Evolutionary conservation across 305 asterid species (phyloP).

Genomic region (Salvia sclarea): DNA sequence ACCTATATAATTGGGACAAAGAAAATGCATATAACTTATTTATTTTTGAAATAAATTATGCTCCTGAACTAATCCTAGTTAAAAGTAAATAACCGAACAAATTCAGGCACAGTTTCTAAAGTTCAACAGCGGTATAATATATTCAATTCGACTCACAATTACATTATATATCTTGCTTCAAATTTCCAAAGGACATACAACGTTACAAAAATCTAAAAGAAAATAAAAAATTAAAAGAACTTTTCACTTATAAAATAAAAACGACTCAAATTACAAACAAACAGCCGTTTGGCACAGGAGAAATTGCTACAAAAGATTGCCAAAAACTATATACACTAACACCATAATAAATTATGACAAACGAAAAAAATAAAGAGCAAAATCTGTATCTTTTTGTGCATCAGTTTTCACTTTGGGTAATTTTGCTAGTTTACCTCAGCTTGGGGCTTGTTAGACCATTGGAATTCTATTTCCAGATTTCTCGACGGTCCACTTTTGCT

Average conservation of each 20-base stretch:
- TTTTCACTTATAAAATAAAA: constrained; percentile 21
- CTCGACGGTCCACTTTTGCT: constrained; percentile 98
- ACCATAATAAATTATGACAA: constrained; percentile 34
- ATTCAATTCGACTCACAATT: constrained; percentile 21
- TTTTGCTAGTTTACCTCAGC: constrained; percentile 24
- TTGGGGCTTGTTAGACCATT: constrained; percentile 76
- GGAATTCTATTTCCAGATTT: constrained; percentile 93
- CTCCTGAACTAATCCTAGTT: too few species aligned
- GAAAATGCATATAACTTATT: too few species aligned
- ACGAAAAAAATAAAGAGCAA: constrained; percentile 27
- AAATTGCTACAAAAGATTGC: constrained; percentile 39
- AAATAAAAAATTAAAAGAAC: neutral
- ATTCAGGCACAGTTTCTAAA: neutral
- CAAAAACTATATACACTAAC: constrained; percentile 47
- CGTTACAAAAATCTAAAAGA: constrained; percentile 23
- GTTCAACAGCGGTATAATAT: neutral
- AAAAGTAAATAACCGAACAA: too few species aligned
- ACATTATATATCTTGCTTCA: constrained; percentile 10
- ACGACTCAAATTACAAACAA: constrained; percentile 46
- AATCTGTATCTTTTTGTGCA: constrained; percentile 28
- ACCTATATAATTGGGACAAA: too few species aligned
- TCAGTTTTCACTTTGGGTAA: constrained; percentile 29
- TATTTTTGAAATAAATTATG: too few species aligned
- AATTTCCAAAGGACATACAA: constrained; percentile 27
- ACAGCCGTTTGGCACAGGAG: constrained; percentile 30